Percentiles rank a stretch among this genome's conserved stretches.
These are phyloP conservation scores for Lithospermum erythrorhizon DNA, from an alignment of 257 asterid genomes.

Conservation along the genomic window DNA sequence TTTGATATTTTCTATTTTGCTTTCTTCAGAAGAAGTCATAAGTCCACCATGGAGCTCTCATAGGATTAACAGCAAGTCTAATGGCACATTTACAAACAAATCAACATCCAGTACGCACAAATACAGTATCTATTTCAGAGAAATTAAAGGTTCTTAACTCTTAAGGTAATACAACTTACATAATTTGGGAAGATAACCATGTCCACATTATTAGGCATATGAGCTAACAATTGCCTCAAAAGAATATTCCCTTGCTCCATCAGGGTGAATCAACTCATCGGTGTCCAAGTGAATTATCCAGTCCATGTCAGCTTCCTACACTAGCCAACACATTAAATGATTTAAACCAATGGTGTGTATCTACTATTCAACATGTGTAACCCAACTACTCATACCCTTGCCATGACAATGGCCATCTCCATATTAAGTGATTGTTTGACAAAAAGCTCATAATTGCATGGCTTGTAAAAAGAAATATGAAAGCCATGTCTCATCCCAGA, in stretches of 20 bases:
- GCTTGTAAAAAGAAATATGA: conserved; percentile 90
- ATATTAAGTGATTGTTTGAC: conserved; percentile 37
- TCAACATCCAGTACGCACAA: conserved; percentile 1
- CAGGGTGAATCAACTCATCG: conserved; percentile 42
- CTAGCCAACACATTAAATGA: conserved; percentile 10
- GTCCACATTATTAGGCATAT: conserved; percentile 54
- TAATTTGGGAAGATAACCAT: conserved; percentile 95
- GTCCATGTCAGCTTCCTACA: conserved; percentile 74
- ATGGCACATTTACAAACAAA: background rate
- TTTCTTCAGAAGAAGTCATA: no score
- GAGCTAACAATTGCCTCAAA: conserved; percentile 59
- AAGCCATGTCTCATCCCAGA: conserved; percentile 90
- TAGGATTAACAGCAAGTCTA: background rate
- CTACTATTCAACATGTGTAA: no score
- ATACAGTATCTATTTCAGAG: background rate
- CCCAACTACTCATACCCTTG: conserved; percentile 16
- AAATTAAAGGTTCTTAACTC: background rate
- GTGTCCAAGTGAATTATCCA: conserved; percentile 78
- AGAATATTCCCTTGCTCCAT: conserved; percentile 83
- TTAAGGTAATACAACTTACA: conserved; percentile 40
- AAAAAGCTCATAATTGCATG: conserved; percentile 93
- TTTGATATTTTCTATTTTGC: no score
- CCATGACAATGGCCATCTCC: conserved; percentile 32
- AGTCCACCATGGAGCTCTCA: background rate
- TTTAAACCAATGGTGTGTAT: background rate